Percentiles rank a stretch among this genome's conserved stretches.
Evolutionary conservation across 2,329 filamentous ascomycete species (phyloP).

Genomic region (Fusarium paranaense): DNA sequence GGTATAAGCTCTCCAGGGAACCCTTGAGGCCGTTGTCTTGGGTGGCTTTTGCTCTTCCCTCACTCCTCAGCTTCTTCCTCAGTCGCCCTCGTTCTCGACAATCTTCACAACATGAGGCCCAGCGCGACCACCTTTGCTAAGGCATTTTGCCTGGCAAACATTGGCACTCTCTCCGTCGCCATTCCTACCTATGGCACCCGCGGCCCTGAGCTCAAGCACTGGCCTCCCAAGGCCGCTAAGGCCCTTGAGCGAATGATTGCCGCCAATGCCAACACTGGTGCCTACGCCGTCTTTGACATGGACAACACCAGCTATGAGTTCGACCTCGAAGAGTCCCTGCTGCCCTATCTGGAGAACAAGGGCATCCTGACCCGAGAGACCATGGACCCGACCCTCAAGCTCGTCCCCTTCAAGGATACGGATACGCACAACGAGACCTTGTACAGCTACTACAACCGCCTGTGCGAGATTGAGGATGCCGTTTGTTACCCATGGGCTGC

Average conservation of each 20-base stretch:
- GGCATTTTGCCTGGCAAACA: constrained; percentile 30
- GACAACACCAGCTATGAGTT: constrained; percentile 58
- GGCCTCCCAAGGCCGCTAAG: constrained; percentile 51
- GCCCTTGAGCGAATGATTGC: constrained; percentile 53
- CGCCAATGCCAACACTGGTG: constrained; percentile 51
- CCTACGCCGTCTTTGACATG: constrained; percentile 58
- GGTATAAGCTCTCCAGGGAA: constrained; percentile 9
- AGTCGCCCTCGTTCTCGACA: background rate
- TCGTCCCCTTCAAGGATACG: constrained; percentile 57
- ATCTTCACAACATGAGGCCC: constrained; percentile 23
- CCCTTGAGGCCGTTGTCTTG: background rate
- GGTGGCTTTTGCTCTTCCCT: background rate
- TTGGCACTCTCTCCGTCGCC: constrained; percentile 19
- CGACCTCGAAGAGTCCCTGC: constrained; percentile 57
- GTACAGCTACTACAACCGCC: constrained; percentile 58
- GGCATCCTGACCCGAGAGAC: constrained; percentile 55
- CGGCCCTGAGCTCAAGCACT: constrained; percentile 47
- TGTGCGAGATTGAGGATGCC: constrained; percentile 55
- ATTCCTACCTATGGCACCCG: constrained; percentile 26
- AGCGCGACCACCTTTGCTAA: constrained; percentile 16
- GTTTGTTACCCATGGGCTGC: constrained; percentile 58
- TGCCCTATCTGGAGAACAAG: constrained; percentile 57
- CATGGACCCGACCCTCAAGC: constrained; percentile 54
- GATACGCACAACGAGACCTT: constrained; percentile 53
- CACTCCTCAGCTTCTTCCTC: background rate